Percentiles rank a stretch among this genome's conserved stretches.
Evolutionary conservation across 805 yeast genomes (phyloP).

Genomic region (Nakazawaea molendinolei): DNA sequence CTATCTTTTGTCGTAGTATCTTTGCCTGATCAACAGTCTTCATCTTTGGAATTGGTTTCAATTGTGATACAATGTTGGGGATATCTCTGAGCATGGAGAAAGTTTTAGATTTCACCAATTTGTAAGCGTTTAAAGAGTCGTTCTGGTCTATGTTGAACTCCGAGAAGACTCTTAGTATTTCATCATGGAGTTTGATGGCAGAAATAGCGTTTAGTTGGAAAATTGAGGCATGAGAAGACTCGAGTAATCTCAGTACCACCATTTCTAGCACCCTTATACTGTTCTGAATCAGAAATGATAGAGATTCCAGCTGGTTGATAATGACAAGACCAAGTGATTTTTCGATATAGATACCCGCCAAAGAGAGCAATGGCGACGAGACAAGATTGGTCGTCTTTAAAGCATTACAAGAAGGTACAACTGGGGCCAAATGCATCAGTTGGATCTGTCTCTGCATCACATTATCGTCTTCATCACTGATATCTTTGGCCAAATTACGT

Average conservation of each 20-base stretch:
- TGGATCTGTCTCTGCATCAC: conserved; percentile 7
- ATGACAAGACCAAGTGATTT: conserved; percentile 9
- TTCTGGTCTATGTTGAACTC: conserved; percentile 5
- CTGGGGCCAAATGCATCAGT: conserved; percentile 1
- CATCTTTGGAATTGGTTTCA: conserved; percentile 6
- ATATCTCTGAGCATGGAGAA: conserved; percentile 8
- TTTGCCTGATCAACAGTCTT: conserved; percentile 7
- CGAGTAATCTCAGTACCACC: conserved; percentile 2
- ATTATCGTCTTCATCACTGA: conserved; percentile 9
- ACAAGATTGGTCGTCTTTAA: conserved; percentile 3
- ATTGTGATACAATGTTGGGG: conserved; percentile 3
- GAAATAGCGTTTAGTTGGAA: conserved; percentile 5
- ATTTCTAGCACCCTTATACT: conserved; percentile 4
- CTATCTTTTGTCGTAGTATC: conserved; percentile 8
- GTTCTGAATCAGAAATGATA: conserved; percentile 12
- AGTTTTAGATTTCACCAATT: conserved; percentile 2
- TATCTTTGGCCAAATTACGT: conserved; percentile 3
- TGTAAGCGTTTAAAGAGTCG: conserved; percentile 6
- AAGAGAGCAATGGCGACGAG: conserved; percentile 7
- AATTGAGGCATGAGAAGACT: not conserved
- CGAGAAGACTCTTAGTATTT: conserved; percentile 5
- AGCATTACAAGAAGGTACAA: conserved; percentile 1
- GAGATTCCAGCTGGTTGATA: conserved; percentile 5
- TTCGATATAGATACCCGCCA: conserved; percentile 11
- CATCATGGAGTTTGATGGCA: conserved; percentile 8